Conservation (phyloP, 2,329 filamentous ascomycete genomes). For the Calonectria pseudoreteaudii region DNA sequence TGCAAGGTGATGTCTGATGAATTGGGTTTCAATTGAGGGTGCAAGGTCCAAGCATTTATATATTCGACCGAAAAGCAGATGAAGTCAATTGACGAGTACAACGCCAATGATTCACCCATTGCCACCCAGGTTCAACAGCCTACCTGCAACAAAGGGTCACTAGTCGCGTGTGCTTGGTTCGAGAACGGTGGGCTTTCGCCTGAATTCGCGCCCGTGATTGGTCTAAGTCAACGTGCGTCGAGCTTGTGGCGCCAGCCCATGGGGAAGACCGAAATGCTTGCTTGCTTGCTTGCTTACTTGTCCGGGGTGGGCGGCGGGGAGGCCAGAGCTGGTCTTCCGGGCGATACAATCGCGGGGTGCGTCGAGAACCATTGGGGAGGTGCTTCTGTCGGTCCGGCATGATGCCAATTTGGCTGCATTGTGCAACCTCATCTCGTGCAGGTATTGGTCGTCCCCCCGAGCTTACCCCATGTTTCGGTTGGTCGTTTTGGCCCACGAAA, state of each 20-base stretch:
- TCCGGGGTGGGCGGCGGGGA: no score
- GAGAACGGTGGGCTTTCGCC: slow-evolving; percentile 8
- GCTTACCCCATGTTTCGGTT: slow-evolving; percentile 5
- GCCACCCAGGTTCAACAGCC: not conserved
- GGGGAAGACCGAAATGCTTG: not conserved
- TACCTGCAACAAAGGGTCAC: slow-evolving; percentile 5
- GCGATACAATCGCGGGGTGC: not conserved
- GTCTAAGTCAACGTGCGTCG: slow-evolving; percentile 2
- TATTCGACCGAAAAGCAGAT: not conserved
- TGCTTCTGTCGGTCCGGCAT: slow-evolving; percentile 14
- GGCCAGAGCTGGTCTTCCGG: not conserved
- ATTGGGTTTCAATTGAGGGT: not conserved
- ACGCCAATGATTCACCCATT: no score
- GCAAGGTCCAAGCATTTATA: slow-evolving; percentile 18
- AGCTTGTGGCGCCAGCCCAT: not conserved
- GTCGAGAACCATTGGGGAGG: not conserved
- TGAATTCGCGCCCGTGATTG: not conserved
- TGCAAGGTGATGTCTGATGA: not conserved
- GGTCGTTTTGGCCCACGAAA: not conserved
- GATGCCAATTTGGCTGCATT: not conserved
- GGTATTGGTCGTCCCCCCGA: not conserved
- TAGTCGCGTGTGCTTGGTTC: slow-evolving; percentile 4
- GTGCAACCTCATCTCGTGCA: not conserved
- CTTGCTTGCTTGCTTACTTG: no score
- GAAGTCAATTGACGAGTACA: slow-evolving; percentile 1